Percentiles rank a stretch among this genome's conserved stretches.
These are phyloP conservation scores for Suillus paluster DNA, from an alignment of 768 basidiomycete genomes.

Conservation along the genomic window DNA sequence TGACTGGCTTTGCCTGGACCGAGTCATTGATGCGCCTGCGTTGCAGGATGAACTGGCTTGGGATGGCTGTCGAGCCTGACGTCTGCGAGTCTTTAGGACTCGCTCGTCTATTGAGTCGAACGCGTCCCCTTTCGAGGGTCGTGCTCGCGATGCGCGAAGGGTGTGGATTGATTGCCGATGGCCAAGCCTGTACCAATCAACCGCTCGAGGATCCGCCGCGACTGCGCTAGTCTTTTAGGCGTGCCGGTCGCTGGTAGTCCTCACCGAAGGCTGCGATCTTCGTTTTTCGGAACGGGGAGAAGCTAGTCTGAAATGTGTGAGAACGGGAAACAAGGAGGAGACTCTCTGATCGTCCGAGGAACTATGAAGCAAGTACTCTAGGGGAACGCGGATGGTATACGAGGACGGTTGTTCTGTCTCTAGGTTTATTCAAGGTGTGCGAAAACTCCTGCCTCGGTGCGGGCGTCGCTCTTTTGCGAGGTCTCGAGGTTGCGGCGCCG, in stretches of 20 bases:
- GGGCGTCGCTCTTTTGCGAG: no score
- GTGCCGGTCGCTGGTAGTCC: background rate
- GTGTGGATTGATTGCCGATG: background rate
- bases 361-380: background rate
- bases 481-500: no score
- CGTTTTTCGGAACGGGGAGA: background rate
- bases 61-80: background rate
- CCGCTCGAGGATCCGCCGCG: background rate
- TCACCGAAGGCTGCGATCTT: background rate
- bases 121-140: background rate
- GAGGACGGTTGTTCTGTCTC: constrained; percentile 16
- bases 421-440: constrained; percentile 26
- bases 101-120: background rate
- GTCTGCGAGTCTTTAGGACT: background rate
- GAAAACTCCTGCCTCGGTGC: no score
- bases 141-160: background rate
- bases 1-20: background rate
- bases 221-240: background rate
- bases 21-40: background rate
- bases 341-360: background rate
- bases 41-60: background rate
- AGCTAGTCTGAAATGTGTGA: background rate
- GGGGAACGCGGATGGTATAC: constrained; percentile 41
- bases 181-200: background rate
- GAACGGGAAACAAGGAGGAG: background rate